These are phyloP conservation scores for Jaapia argillacea DNA, from an alignment of 768 basidiomycete genomes.

Conservation along the genomic window DNA sequence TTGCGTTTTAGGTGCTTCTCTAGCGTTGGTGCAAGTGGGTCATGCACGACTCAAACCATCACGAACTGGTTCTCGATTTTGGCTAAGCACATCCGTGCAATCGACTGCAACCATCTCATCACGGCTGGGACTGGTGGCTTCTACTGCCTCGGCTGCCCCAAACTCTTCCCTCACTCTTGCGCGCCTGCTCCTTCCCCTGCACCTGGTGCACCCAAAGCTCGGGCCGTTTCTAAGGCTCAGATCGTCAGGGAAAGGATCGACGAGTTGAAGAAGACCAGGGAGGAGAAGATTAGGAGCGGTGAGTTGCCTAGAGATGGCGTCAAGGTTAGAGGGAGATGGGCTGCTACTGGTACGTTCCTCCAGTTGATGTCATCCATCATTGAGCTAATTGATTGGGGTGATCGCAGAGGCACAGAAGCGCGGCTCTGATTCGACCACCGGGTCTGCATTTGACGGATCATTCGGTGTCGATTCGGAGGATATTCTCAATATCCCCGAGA, in stretches of 20 bases:
- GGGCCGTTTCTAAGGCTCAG: not conserved
- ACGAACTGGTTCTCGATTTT: slow-evolving; percentile 46
- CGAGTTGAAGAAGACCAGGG: not conserved
- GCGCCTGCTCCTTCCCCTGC: slow-evolving; percentile 21
- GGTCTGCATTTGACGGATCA: slow-evolving; percentile 51
- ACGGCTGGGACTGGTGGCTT: slow-evolving; percentile 59
- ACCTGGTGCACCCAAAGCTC: not conserved
- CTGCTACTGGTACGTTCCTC: too few relatives aligned
- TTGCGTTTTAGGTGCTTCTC: slow-evolving; percentile 41
- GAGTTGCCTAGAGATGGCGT: not conserved
- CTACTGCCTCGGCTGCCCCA: slow-evolving; percentile 45
- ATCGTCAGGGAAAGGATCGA: not conserved
- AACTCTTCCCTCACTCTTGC: slow-evolving; percentile 34
- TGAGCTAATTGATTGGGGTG: too few relatives aligned
- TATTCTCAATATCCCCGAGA: slow-evolving; percentile 42
- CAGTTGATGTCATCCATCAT: too few relatives aligned
- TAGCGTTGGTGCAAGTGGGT: slow-evolving; percentile 28
- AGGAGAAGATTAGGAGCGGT: not conserved
- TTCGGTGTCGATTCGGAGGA: slow-evolving; percentile 60
- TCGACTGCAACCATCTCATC: slow-evolving; percentile 58
- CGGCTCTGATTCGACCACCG: slow-evolving; percentile 31
- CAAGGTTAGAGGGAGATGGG: not conserved
- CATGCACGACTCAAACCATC: slow-evolving; percentile 40
- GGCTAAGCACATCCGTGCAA: slow-evolving; percentile 29
- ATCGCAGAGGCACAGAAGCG: slow-evolving; percentile 41